Evolutionary conservation across 2,329 filamentous ascomycete species (phyloP), one percentile per base, ranked within the genome.

Genomic region (Nothophoma quercina): DNA sequence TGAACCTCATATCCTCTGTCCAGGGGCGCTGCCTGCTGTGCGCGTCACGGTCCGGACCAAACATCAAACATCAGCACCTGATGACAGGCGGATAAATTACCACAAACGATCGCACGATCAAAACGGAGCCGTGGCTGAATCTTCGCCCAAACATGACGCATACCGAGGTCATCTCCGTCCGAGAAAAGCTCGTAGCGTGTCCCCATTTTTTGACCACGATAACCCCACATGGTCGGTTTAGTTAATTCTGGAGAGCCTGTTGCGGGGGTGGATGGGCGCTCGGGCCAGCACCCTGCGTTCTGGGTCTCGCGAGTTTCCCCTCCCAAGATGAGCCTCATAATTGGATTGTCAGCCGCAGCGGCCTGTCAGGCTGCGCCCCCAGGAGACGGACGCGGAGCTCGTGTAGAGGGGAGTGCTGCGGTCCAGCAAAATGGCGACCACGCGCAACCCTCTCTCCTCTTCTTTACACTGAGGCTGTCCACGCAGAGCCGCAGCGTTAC

Each of bases 301-400:
- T 32, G 41, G 47, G 39, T 47, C 36, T 42, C 29, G 36, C 26
- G n/a, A n/a, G n/a, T 13, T 39, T 39, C 35, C 15, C 32, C 32
- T 39, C 35, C 18, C 22, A 5, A 25, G 35, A 19, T 34, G 50
- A 53, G 50, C 50, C 50, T 53, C 50, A 53, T 39, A 42, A 53
- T 53, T 53, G 50, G 50, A 39, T 48, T 53, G 44, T 53, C 50
- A 53, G 50, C 50, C 50, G 50, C 43, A 48, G 50, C 43, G 50
- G 50, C 50, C 25, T 53, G 50, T 53, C 50, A 53, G 50, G 50
- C 50, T 53, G 50, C 50, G 50, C 43, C 43, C 48, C 42, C 29
- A 28, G 42, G 18, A 38, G 39, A 45, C 49, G 25, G 34, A 26
- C 35, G 32, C 36, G 38, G 36, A 43, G 50, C 38, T 32, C 43